Evolutionary conservation across 805 yeast species (phyloP).

Genomic region (Candida pseudoglaebosa): DNA sequence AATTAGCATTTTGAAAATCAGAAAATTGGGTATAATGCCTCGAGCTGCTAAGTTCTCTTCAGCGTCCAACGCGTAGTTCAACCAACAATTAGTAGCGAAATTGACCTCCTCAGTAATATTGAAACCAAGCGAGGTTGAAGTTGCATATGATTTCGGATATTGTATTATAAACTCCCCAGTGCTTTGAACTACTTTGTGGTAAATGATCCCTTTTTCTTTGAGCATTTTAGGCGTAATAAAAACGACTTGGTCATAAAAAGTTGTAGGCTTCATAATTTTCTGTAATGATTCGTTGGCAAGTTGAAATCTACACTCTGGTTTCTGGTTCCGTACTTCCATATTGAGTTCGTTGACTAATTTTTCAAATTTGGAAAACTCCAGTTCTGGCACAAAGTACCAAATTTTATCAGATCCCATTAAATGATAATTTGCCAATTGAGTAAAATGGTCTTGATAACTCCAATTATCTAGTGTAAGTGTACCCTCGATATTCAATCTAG

Average conservation of each 20-base stretch:
- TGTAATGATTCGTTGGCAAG: conserved; percentile 26
- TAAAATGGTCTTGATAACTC: conserved; percentile 58
- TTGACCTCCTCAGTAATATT: conserved; percentile 52
- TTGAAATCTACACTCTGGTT: conserved; percentile 23
- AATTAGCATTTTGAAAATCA: conserved; percentile 44
- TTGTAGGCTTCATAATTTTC: conserved; percentile 16
- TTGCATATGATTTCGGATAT: conserved; percentile 52
- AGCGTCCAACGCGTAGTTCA: conserved; percentile 44
- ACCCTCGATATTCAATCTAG: conserved; percentile 51
- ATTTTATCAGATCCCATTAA: conserved; percentile 52
- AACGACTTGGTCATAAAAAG: conserved; percentile 37
- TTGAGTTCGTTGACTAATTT: conserved; percentile 23
- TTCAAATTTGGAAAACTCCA: conserved; percentile 52
- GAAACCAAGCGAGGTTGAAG: conserved; percentile 52
- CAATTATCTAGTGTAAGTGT: conserved; percentile 53
- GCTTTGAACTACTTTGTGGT: conserved; percentile 47
- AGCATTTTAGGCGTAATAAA: conserved; percentile 49
- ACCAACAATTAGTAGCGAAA: conserved; percentile 58
- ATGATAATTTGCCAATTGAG: conserved; percentile 50
- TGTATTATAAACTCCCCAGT: conserved; percentile 61
- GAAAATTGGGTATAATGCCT: conserved; percentile 48
- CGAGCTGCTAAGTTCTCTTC: conserved; percentile 50
- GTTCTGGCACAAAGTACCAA: conserved; percentile 64
- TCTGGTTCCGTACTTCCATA: background rate
- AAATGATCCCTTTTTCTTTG: conserved; percentile 45